Percentiles rank a stretch among this genome's conserved stretches.
Evolutionary conservation across 352 stramenopile genomes (phyloP).

Genomic region (Globisporangium cederbergense): DNA sequence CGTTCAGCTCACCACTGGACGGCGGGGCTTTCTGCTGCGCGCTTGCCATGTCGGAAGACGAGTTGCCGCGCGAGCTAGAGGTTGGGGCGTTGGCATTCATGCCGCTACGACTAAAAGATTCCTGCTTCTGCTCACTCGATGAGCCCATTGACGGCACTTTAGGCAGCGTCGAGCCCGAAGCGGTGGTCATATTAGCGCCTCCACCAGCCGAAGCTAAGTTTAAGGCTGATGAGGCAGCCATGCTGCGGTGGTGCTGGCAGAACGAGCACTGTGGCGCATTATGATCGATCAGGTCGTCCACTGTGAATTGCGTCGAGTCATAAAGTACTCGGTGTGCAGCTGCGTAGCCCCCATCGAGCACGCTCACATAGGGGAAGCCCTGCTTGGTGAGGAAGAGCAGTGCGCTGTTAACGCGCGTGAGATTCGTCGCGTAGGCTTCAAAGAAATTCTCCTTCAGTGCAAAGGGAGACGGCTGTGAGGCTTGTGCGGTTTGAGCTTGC

Average conservation of each 20-base stretch:
- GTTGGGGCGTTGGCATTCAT: neutral
- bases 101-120: constrained; percentile 3
- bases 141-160: neutral
- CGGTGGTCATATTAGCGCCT: neutral
- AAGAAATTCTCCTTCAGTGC: constrained; percentile 53
- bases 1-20: constrained; percentile 25
- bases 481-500: constrained; percentile 13
- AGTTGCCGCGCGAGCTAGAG: neutral
- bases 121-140: constrained; percentile 6
- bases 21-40: neutral
- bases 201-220: neutral
- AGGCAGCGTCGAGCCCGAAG: neutral
- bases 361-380: constrained; percentile 70
- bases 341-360: constrained; percentile 70
- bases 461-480: constrained; percentile 32
- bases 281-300: constrained; percentile 74
- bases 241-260: constrained; percentile 52
- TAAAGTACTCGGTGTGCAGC: constrained; percentile 52
- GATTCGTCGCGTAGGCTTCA: constrained; percentile 61
- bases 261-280: constrained; percentile 56
- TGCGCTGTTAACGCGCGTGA: constrained; percentile 60
- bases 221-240: neutral
- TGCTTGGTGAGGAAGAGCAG: constrained; percentile 73
- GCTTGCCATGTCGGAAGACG: neutral
- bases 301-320: constrained; percentile 45